These are phyloP conservation scores for Pugionium dolabratum DNA, from an alignment of 345 rosid genomes.

Conservation along the genomic window DNA sequence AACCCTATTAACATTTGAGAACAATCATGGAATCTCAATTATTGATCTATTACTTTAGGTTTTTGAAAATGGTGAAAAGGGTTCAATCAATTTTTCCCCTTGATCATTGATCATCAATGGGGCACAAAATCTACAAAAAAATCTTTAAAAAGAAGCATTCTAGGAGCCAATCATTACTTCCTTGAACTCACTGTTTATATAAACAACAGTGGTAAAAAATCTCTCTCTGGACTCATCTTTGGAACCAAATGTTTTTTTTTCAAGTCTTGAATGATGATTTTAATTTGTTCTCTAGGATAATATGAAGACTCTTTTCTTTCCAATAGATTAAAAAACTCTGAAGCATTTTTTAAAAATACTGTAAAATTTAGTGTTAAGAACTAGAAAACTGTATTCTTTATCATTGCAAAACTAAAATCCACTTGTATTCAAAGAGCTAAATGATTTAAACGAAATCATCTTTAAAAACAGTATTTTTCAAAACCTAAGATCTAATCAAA, in stretches of 20 bases:
- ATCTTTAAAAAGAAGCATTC: slow-evolving; percentile 40
- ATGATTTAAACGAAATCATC: neutral
- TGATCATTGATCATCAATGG: slow-evolving; percentile 31
- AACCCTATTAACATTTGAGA: slow-evolving; percentile 36
- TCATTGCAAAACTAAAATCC: slow-evolving; percentile 2
- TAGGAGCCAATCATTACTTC: slow-evolving; percentile 40
- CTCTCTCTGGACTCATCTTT: neutral
- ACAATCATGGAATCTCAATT: slow-evolving; percentile 37
- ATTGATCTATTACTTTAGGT: slow-evolving; percentile 35
- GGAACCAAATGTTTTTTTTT: no score
- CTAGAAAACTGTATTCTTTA: no score
- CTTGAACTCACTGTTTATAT: slow-evolving; percentile 16
- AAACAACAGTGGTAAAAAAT: slow-evolving; percentile 18
- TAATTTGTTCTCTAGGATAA: no score
- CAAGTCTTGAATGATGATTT: no score
- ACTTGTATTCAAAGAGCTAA: slow-evolving; percentile 8
- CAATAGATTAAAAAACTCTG: no score
- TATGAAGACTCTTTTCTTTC: no score
- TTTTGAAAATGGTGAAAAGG: slow-evolving; percentile 6
- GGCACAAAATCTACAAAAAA: slow-evolving; percentile 40
- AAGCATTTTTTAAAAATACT: neutral
- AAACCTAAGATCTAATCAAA: slow-evolving; percentile 27
- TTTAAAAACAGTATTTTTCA: neutral
- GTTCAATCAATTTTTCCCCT: slow-evolving; percentile 23
- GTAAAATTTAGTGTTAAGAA: neutral